Base-by-base conservation (phyloP, 495 filamentous ascomycete species). In the Penicillium chermesinum region DNA sequence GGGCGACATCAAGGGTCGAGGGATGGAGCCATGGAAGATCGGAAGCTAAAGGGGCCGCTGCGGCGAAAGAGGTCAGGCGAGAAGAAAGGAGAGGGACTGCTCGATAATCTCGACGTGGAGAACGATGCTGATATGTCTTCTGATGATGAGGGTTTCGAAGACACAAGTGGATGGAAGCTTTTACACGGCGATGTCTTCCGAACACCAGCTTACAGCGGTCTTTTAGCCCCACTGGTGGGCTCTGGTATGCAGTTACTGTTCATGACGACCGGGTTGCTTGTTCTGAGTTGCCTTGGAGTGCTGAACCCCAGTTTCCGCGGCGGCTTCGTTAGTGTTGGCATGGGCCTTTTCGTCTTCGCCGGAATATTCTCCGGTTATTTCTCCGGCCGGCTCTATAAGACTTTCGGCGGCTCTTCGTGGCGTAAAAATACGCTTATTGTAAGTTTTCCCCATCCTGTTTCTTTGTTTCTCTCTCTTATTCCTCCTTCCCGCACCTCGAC, bases 141-240 rank as follows among this genome's bases (percentile, higher is more conserved):
- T 12, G 89, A 91, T 46, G 91, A 90, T 1, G 89, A 95, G 52
- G 64, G 72, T 4, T 62, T 89, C 2, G 91, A 96, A 54, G 91
- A 96, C 53, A 76, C 87, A 27, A 88, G 88, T 15, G 91, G 91
- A 33, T 96, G 91, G 91, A 96, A 96, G 61, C 73, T 95, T 16
- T 75, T 95, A n/a, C 91, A 96, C 58, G 89, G 82, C 13, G 91
- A 96, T 64, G 88, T 95, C n/a, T 96, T 96, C 71, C 80, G 90
- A 16, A 67, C 84, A 16, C 91, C 91, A 3, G 62, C 76, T 10
- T 80, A 85, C 62, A 88, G 87, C 35, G 78, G 82, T 20, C 74
- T 95, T 1, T 80, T 96, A 21, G 91, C 90, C 2, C 90, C 91
- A 1, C 71, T 96, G 10, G 77, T 95, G 20, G 91, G 91, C 9